Evolutionary conservation across 2,329 filamentous ascomycete genomes (phyloP), one percentile per base, ranked within the genome.

Genomic region (Fusarium sulawesiense): DNA sequence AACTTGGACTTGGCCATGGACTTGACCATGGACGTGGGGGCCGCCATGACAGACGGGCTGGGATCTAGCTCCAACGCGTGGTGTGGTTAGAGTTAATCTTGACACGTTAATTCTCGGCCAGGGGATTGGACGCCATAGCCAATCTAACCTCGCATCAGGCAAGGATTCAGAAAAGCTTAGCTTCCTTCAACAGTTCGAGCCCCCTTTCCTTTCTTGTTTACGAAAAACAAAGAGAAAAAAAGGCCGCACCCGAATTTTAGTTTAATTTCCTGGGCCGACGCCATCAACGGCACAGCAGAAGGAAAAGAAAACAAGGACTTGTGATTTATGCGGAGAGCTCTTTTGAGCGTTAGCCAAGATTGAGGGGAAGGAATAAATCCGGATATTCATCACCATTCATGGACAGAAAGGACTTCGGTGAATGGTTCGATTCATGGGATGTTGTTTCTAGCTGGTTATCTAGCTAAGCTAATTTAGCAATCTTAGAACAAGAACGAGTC

Each of bases 141-240:
- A 29, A 27, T 49, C 30, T 55, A 65, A 65, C 45, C 34, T 59
- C 60, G 32, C 49, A 51, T 47, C 53, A 37, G 14, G 32, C 40
- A 56, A 46, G 40, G 61, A 34, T 25, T 60, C 14, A 32, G 29
- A 16, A 58, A 58, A 65, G 60, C 62, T 65, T 65, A 65, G 62
- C 60, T 60, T 57, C 11, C 40, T 16, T 29, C 16, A 30, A 47
- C 29, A n/a, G 40, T 54, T 20, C 16, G 21, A 20, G 18, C 53
- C 53, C 42, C 53, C 23, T 49, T 56, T 56, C 34, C 23, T 49
- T 56, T 56, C 34, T 16, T 34, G 32, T 50, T 50, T 18, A n/a
- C 49, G 34, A 34, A 40, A 27, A 34, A 46, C 11, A 23, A 41
- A 29, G 23, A 45, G 21, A n/a, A 32, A 30, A 56, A 56, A 56